These are phyloP conservation scores for Saccharomycopsis selenospora DNA, from an alignment of 805 yeast species.

Conservation along the genomic window DNA sequence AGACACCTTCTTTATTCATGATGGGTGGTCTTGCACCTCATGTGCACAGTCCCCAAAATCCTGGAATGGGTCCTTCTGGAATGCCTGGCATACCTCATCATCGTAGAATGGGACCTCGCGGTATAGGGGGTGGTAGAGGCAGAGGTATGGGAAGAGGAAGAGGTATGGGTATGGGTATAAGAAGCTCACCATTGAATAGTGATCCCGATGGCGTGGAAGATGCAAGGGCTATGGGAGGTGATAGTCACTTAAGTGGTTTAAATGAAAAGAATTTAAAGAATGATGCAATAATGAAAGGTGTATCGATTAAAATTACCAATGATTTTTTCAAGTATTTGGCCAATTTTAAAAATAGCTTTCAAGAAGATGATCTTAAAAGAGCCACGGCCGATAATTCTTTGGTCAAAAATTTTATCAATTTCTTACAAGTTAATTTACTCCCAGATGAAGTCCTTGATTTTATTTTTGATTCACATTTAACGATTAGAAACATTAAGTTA, in stretches of 20 bases:
- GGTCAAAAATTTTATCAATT: not conserved
- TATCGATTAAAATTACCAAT: not conserved
- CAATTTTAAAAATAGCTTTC: not conserved
- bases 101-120: not conserved
- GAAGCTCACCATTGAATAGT: not conserved
- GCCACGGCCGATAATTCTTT: not conserved
- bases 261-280: constrained; percentile 1
- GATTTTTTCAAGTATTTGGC: not conserved
- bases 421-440: not conserved
- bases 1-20: not conserved
- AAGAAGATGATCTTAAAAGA: not conserved
- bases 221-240: not conserved
- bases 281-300: not conserved
- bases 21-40: not conserved
- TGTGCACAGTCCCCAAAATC: not conserved
- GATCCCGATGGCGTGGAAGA: not conserved
- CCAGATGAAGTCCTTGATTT: not conserved
- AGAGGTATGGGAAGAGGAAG: not conserved
- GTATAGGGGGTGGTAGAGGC: not conserved
- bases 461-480: not conserved
- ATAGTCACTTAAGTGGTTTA: constrained; percentile 2
- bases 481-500: not conserved
- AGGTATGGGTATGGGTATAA: not conserved
- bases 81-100: not conserved
- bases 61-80: constrained; percentile 4